Evolutionary conservation across 805 yeast genomes (phyloP), one percentile per base, ranked within the genome.

Genomic region (Komagataella pseudopastoris): DNA sequence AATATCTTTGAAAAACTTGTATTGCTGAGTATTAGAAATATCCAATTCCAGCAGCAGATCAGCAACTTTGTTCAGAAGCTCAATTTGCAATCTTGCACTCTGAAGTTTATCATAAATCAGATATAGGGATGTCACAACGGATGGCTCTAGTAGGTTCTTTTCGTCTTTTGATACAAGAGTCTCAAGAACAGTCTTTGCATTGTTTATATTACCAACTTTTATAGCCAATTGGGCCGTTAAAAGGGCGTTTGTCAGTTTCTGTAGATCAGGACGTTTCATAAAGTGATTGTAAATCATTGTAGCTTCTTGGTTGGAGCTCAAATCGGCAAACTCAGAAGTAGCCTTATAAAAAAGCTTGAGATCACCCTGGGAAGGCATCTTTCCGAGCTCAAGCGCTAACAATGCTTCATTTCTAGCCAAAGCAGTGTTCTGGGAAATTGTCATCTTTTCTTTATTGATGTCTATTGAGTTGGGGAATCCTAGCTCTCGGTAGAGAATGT

Each of bases 61-160:
- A 52, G 62, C 59, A 17, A 73, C 59, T 20, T 58, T 56, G 5
- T 56, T 49, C 48, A 76, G 63, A 17, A 75, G 58, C 2, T 59
- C 59, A 1, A 55, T 51, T 22, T 67, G 68, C 49, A 66, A 60
- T 47, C 60, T 60, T 24, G 60, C 61, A 48, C 75, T 66, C 46
- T 75, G 72, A 47, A 72, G 62, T 10, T 61, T 54, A 55, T 77
- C 83, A 60, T 76, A 78, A 6, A 82, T 59, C 12, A 77, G 68
- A 7, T 75, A 67, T 24, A 81, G 63, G 4, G 74, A 64, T 23
- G 80, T 77, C 45, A 76, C 67, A 47, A 83, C 60, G 3, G 78
- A 77, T 2, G 86, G 83, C 4, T 58, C 52, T 4, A 60, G 46
- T 23, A 57, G 50, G 8, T 48, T 54, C 17, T 49, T 14, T 12